Conservation (phyloP, 306 rosid genomes). For the Carpinus fangiana region DNA sequence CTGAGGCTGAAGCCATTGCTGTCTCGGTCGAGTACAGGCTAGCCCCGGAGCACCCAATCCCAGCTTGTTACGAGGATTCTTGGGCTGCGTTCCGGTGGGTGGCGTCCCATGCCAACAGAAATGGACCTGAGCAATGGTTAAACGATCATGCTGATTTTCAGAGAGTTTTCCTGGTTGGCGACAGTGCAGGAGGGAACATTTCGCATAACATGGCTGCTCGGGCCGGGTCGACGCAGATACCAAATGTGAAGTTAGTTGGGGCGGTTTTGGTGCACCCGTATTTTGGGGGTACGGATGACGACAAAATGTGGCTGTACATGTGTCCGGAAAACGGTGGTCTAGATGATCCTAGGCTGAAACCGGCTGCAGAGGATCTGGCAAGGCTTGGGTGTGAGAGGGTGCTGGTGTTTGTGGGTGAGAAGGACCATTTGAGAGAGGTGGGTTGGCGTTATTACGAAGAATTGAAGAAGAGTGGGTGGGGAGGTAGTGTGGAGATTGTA, state of each 20-base stretch:
- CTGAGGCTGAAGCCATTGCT: slow-evolving; percentile 16
- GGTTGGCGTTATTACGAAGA: slow-evolving; percentile 24
- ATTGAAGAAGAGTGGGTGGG: slow-evolving; percentile 34
- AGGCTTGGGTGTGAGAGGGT: slow-evolving; percentile 22
- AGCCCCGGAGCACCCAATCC: slow-evolving; percentile 36
- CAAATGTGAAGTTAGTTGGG: slow-evolving; percentile 13
- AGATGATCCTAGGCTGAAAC: slow-evolving; percentile 37
- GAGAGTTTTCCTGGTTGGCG: slow-evolving; percentile 28
- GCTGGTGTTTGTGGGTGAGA: slow-evolving; percentile 33
- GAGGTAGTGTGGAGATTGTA: slow-evolving; percentile 28
- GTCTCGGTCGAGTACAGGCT: slow-evolving; percentile 30
- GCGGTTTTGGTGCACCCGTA: slow-evolving; percentile 34
- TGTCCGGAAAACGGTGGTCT: slow-evolving; percentile 30
- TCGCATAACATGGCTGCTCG: slow-evolving; percentile 24
- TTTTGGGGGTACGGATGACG: slow-evolving; percentile 12
- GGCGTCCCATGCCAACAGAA: slow-evolving; percentile 24
- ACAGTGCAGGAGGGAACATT: slow-evolving; percentile 39
- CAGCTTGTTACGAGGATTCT: slow-evolving; percentile 33
- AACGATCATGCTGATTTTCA: slow-evolving; percentile 5
- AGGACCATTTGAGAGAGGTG: slow-evolving; percentile 30
- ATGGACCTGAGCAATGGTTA: slow-evolving; percentile 34
- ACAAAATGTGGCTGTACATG: slow-evolving; percentile 23
- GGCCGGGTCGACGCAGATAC: background rate
- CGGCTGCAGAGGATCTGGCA: slow-evolving; percentile 25
- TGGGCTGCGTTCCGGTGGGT: slow-evolving; percentile 37